Percentiles rank a stretch among this genome's conserved stretches.
Conservation (phyloP, 345 rosid species). For the Mangifera indica region DNA sequence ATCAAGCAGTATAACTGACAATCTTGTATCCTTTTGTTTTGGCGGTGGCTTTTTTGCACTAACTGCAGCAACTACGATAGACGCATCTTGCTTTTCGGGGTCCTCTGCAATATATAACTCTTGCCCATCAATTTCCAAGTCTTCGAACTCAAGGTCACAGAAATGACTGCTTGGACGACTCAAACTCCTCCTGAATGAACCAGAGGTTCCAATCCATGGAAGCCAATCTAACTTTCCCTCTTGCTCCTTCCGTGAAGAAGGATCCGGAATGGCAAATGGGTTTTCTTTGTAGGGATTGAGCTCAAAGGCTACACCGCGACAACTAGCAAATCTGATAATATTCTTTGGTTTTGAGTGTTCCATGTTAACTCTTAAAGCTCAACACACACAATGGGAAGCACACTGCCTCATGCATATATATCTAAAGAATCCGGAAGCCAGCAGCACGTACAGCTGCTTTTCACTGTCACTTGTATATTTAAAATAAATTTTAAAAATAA, state of each 20-base stretch:
- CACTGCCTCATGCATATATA: too few relatives aligned
- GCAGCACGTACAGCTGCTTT: not conserved
- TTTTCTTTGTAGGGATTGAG: not conserved
- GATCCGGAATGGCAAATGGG: not conserved
- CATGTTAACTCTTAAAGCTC: not conserved
- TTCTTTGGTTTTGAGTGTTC: not conserved
- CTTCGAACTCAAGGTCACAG: not conserved
- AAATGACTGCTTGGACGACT: conserved; percentile 15
- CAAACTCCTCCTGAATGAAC: not conserved
- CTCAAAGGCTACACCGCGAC: conserved; percentile 3
- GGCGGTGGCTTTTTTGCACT: not conserved
- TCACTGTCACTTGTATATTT: not conserved
- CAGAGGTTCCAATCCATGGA: not conserved
- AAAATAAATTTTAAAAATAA: too few relatives aligned
- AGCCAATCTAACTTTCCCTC: not conserved
- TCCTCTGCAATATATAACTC: not conserved
- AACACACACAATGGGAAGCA: too few relatives aligned
- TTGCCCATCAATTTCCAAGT: not conserved
- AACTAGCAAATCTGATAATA: not conserved
- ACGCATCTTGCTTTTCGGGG: not conserved
- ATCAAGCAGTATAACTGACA: conserved; percentile 7
- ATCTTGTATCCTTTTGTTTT: not conserved
- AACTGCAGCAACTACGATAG: too few relatives aligned
- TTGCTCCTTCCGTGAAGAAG: not conserved
- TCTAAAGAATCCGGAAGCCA: not conserved